Conservation (phyloP, 2,329 filamentous ascomycete species). For the Drechslerella stenobrocha region DNA sequence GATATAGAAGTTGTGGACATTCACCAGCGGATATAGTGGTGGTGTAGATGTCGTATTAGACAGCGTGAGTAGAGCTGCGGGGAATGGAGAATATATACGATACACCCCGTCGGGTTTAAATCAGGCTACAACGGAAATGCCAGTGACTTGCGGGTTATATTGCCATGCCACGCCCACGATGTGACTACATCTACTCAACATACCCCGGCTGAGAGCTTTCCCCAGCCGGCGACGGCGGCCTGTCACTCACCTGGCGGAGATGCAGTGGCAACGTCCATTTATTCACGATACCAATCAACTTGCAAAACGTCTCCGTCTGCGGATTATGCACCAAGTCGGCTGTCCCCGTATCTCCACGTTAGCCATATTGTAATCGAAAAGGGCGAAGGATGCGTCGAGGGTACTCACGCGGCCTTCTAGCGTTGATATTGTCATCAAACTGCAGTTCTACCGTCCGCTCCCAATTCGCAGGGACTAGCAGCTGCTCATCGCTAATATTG, state of each 20-base stretch:
- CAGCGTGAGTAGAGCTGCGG: no score
- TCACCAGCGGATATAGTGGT: no score
- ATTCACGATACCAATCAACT: slow-evolving; percentile 75
- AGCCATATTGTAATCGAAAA: not conserved
- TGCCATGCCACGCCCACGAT: no score
- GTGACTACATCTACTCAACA: not conserved
- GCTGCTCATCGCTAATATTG: slow-evolving; percentile 65
- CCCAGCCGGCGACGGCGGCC: not conserved
- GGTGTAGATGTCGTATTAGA: no score
- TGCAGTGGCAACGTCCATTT: slow-evolving; percentile 54
- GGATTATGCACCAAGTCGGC: slow-evolving; percentile 75
- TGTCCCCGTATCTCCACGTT: slow-evolving; percentile 2
- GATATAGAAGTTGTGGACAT: not conserved
- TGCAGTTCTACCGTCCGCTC: slow-evolving; percentile 73
- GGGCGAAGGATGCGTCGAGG: not conserved
- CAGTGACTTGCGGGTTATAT: no score
- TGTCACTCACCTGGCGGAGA: no score
- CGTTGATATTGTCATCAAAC: slow-evolving; percentile 63
- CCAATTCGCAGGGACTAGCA: slow-evolving; percentile 79
- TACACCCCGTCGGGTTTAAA: no score
- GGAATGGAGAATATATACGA: no score
- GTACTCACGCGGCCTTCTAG: slow-evolving; percentile 61
- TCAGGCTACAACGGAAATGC: no score
- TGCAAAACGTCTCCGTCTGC: slow-evolving; percentile 81
- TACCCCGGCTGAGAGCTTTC: not conserved